A percentile compares a stretch with the other conserved stretches of the same genome.
phyloP scores from a whole-genome alignment of 305 asterid species.

The Solanum hybrid region DNA sequence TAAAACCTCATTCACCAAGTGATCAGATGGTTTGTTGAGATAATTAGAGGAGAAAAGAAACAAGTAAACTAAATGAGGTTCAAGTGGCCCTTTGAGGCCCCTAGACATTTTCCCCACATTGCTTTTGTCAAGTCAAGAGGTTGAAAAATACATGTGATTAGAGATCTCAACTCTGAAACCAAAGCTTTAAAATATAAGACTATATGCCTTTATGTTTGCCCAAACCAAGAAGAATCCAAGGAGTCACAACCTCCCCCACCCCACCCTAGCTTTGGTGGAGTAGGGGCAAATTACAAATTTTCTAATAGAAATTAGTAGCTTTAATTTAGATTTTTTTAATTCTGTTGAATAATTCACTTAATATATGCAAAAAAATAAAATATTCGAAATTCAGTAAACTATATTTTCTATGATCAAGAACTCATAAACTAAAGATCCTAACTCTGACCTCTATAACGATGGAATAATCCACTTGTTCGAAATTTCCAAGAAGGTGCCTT shows the following conservation, averaged over 20 bases:
- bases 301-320: background rate
- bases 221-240: background rate
- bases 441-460: background rate
- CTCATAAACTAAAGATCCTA: background rate
- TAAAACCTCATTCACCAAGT: background rate
- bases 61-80: background rate
- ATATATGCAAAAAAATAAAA: background rate
- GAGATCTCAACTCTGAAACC: background rate
- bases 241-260: background rate
- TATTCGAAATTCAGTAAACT: background rate
- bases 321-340: background rate
- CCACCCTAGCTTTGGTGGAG: background rate
- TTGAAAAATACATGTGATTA: background rate
- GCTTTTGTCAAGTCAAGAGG: background rate
- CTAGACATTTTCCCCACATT: background rate
- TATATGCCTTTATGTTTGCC: background rate
- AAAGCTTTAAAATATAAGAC: background rate
- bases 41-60: background rate
- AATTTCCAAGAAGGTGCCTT: background rate
- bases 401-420: background rate
- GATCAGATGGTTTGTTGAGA: background rate
- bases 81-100: background rate
- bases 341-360: background rate
- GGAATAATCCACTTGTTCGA: background rate
- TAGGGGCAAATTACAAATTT: background rate